phyloP scores from a whole-genome alignment of 208 protist species.

The Trypanosoma lewisi region DNA sequence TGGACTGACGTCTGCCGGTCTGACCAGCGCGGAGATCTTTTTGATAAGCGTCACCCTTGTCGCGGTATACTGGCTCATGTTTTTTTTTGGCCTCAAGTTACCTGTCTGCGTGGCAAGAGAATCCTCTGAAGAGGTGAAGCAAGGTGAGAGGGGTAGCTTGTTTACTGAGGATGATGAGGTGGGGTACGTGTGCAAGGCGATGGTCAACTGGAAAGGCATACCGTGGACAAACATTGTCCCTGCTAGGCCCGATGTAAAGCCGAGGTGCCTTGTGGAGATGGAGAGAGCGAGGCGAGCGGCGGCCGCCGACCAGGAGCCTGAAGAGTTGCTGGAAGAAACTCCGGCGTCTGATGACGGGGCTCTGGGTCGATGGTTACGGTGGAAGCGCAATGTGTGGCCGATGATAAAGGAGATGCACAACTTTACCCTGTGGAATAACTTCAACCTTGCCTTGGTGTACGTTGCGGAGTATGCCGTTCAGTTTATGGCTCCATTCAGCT shows the following conservation, averaged over 20 bases:
- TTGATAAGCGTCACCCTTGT: conserved; percentile 65
- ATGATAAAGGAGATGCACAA: conserved; percentile 39
- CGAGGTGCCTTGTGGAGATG: conserved; percentile 3
- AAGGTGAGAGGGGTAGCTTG: no score
- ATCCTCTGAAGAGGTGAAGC: no score
- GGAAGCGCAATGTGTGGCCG: conserved; percentile 7
- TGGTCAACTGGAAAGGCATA: conserved; percentile 9
- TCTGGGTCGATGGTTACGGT: neutral
- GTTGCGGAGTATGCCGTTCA: conserved; percentile 85
- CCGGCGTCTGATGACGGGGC: neutral
- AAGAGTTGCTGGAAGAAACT: neutral
- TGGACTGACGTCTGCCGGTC: conserved; percentile 42
- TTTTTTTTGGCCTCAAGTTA: conserved; percentile 63
- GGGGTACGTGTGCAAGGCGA: conserved; percentile 11
- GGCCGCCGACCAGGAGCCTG: neutral
- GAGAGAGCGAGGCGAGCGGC: neutral
- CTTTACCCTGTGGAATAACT: conserved; percentile 64
- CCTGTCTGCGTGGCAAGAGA: conserved; percentile 16
- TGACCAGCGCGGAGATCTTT: conserved; percentile 60
- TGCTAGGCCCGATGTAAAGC: neutral
- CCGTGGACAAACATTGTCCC: conserved; percentile 1
- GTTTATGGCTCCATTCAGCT: conserved; percentile 82
- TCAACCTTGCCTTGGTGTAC: conserved; percentile 84
- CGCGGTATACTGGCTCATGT: conserved; percentile 68
- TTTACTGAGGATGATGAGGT: no score